Evolutionary conservation across 2,329 filamentous ascomycete species (phyloP).

Genomic region (Neocatenulostroma microsporum): DNA sequence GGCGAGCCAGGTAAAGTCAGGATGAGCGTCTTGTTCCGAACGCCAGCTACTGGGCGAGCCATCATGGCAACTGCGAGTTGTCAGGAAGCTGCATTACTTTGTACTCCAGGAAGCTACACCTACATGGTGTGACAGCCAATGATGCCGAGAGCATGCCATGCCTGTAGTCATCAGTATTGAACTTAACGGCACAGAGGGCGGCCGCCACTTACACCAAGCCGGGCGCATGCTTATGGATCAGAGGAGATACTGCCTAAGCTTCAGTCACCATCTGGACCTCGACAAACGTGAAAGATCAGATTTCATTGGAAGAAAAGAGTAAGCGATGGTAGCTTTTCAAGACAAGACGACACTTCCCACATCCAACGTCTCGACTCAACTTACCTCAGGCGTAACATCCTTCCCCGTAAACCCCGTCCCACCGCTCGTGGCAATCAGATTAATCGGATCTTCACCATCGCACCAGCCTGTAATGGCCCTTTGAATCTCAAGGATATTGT

Average conservation of each 20-base stretch:
- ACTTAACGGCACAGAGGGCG: neutral
- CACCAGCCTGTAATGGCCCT: slow-evolving; percentile 63
- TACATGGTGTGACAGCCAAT: slow-evolving; percentile 80
- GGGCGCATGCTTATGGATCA: slow-evolving; percentile 78
- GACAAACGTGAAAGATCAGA: too few relatives aligned
- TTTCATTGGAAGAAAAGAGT: too few relatives aligned
- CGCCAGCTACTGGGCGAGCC: slow-evolving; percentile 85
- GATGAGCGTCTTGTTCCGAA: slow-evolving; percentile 72
- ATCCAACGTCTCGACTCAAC: too few relatives aligned
- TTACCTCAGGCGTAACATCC: slow-evolving; percentile 82
- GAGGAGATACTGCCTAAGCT: slow-evolving; percentile 62
- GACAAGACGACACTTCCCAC: too few relatives aligned
- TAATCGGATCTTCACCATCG: slow-evolving; percentile 53
- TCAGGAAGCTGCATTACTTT: slow-evolving; percentile 19
- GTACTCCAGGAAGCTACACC: slow-evolving; percentile 30
- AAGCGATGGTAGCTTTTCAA: too few relatives aligned
- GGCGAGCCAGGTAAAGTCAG: slow-evolving; percentile 89
- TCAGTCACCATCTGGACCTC: slow-evolving; percentile 5
- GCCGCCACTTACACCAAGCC: slow-evolving; percentile 62
- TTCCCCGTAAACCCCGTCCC: slow-evolving; percentile 85
- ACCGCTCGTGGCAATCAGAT: slow-evolving; percentile 80
- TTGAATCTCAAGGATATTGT: slow-evolving; percentile 69
- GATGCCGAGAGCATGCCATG: slow-evolving; percentile 90
- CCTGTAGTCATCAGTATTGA: too few relatives aligned
- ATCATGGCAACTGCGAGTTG: slow-evolving; percentile 73